Base-by-base conservation (phyloP, 2,329 filamentous ascomycete genomes). In the Thermomyces lanuginosus region DNA sequence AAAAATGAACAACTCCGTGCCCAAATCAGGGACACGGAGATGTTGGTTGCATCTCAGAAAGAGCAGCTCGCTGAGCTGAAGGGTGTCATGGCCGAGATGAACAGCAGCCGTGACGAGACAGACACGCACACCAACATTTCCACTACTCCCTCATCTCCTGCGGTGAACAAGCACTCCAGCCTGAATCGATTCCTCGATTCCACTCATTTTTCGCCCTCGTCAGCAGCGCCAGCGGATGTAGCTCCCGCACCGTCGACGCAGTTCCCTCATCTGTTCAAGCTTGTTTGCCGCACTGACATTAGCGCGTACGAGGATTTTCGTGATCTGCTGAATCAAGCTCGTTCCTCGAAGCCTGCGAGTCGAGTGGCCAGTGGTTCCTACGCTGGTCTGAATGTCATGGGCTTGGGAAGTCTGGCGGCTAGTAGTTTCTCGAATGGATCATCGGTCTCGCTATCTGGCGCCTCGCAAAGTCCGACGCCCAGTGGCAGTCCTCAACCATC, bases 31-130 rank as follows among this genome's bases (percentile, higher is more conserved):
- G 86, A 98, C 48, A 86, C 80, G 0, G 83, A 95, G 52, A 65
- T 69, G 13, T 66, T 98, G 10, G 67, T 98, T 34, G 73, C 72
- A 31, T 92, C 81, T 1, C 82, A 95, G 42, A 84, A 92, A 47
- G 84, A 95, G 50, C 89, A 98, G 49, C 63, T 98, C 2, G 67
- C 77, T 2, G 80, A 95, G 51, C 69, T 98, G 36, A 98, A 98
- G 55, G 64, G 69, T 11, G 82, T 93, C 36, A 81, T 98, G 72
- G 83, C 92, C 53, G 74, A 76, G 41, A 80, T 93, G 72, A 63
- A 69, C 8, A 72, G 81, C 39, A 40, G 46, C 14, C 67, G 65
- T 33, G 79, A 89, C 38, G 78, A 91, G 39, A 64, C 69, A 38
- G 66, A 74, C 26, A 72, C 64, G 22, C 69, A 69, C 30, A 66